These are phyloP conservation scores for Hericium coralloides DNA, from an alignment of 768 basidiomycete genomes.

Conservation along the genomic window DNA sequence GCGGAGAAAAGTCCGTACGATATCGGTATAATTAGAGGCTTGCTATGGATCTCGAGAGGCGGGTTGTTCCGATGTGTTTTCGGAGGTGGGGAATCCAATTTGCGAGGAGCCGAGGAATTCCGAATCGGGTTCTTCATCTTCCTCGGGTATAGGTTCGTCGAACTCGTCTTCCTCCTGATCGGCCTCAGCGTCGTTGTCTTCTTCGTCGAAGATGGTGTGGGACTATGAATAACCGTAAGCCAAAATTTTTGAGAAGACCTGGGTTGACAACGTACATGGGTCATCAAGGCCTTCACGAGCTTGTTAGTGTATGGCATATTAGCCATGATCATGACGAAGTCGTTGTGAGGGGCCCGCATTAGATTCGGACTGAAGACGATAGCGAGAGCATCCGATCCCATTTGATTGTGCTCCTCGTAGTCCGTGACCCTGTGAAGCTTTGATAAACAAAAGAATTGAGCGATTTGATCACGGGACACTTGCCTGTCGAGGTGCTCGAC, in stretches of 20 bases:
- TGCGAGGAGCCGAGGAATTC: slow-evolving; percentile 1
- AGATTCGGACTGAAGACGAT: slow-evolving; percentile 84
- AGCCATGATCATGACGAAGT: slow-evolving; percentile 66
- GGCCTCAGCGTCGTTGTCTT: slow-evolving; percentile 32
- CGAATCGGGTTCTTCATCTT: slow-evolving; percentile 41
- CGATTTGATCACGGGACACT: slow-evolving; percentile 11
- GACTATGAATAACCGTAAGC: slow-evolving; percentile 27
- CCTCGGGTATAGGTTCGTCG: slow-evolving; percentile 60
- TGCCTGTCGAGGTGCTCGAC: slow-evolving; percentile 78
- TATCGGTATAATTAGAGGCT: background rate
- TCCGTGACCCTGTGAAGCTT: slow-evolving; percentile 59
- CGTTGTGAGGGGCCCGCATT: slow-evolving; percentile 67
- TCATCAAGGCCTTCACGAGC: slow-evolving; percentile 44
- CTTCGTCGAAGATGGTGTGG: slow-evolving; percentile 62
- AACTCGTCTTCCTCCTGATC: slow-evolving; percentile 52
- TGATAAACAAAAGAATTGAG: background rate
- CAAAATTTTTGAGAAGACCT: background rate
- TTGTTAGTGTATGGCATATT: slow-evolving; percentile 44
- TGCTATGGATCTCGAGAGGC: background rate
- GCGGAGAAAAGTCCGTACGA: background rate
- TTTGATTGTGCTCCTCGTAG: slow-evolving; percentile 82
- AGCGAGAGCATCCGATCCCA: slow-evolving; percentile 79
- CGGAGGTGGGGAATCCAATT: slow-evolving; percentile 1
- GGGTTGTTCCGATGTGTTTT: background rate
- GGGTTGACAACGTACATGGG: slow-evolving; percentile 48